Conservation (phyloP, 2,329 filamentous ascomycete species). For the Aspergillus fumigatus region DNA sequence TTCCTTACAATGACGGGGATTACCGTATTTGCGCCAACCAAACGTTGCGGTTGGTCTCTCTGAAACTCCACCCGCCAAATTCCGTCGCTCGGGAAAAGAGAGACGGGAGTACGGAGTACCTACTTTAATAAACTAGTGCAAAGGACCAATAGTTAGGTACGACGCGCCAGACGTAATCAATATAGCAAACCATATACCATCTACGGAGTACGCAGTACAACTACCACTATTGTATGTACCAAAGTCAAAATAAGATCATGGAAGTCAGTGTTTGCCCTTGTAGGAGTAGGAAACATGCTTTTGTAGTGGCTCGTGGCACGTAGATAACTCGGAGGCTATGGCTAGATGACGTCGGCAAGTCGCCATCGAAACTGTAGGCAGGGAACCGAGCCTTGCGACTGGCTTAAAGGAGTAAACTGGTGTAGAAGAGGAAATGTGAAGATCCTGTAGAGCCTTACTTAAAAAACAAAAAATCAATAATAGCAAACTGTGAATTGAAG, state of each 20-base stretch:
- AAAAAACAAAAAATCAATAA: background rate
- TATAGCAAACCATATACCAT: background rate
- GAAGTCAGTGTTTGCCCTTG: conserved; percentile 8
- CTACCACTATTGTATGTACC: background rate
- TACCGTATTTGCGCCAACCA: background rate
- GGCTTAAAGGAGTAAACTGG: background rate
- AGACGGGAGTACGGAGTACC: background rate
- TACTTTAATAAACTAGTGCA: background rate
- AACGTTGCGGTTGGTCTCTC: background rate
- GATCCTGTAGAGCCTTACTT: background rate
- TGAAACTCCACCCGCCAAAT: conserved; percentile 10
- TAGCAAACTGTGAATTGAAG: background rate
- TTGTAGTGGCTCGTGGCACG: background rate
- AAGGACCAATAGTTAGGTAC: background rate
- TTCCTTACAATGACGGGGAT: background rate
- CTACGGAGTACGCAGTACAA: background rate
- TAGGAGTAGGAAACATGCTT: background rate
- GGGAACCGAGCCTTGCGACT: conserved; percentile 6
- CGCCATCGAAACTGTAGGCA: conserved; percentile 21
- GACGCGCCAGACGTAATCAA: background rate
- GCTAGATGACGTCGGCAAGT: conserved; percentile 31
- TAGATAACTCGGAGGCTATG: conserved; percentile 1
- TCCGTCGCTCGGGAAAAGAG: conserved; percentile 14
- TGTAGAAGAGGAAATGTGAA: background rate
- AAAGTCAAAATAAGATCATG: background rate